Conservation (phyloP, 2,329 filamentous ascomycete species). For the Aspergillus uvarum region DNA sequence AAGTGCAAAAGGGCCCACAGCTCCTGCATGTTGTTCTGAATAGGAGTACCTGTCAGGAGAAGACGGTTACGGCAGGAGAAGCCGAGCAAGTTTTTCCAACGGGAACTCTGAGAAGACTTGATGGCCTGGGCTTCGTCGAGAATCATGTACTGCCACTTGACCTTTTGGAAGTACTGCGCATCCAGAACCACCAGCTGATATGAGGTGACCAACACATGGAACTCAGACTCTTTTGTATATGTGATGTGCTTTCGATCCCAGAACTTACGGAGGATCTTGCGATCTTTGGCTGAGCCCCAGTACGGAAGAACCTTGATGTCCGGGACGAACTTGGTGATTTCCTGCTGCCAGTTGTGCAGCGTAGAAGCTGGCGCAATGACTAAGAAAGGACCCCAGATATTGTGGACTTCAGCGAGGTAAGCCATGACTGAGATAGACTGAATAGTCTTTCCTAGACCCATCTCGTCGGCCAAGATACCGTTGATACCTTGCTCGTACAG, state of each 20-base stretch:
- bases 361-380: constrained; percentile 96
- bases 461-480: constrained; percentile 96
- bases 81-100: constrained; percentile 91
- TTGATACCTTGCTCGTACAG: constrained; percentile 99
- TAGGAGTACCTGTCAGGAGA: constrained; percentile 91
- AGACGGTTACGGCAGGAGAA: constrained; percentile 96
- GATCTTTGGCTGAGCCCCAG: constrained; percentile 91
- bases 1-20: constrained; percentile 97
- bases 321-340: constrained; percentile 92
- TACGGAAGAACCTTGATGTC: constrained; percentile 94
- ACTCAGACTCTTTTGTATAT: constrained; percentile 87
- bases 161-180: constrained; percentile 97
- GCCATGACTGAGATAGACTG: constrained; percentile 99
- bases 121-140: constrained; percentile 97
- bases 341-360: constrained; percentile 98
- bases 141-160: constrained; percentile 99
- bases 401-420: constrained; percentile 93
- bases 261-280: constrained; percentile 95
- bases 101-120: constrained; percentile 93
- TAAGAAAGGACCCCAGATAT: constrained; percentile 96
- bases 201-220: constrained; percentile 94
- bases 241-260: constrained; percentile 98
- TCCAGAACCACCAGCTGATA: constrained; percentile 97
- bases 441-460: constrained; percentile 98
- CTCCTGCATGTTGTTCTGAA: constrained; percentile 99